phyloP scores from a whole-genome alignment of 1,139 yeast species.

The Kodamaea sp. region DNA sequence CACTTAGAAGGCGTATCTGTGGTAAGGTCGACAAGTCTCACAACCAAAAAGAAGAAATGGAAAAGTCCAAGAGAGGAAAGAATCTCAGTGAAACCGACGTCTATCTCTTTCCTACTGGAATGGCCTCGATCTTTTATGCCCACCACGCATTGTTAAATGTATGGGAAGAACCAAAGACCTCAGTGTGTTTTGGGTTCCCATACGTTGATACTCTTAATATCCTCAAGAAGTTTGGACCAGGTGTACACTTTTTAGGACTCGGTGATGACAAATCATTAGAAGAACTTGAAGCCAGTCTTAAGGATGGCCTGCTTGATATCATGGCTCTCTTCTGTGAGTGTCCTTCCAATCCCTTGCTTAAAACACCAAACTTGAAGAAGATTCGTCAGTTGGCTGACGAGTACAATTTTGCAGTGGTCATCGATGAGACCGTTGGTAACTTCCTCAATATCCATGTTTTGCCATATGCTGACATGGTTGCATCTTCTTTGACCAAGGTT shows the following conservation, averaged over 20 bases:
- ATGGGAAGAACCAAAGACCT: slow-evolving; percentile 47
- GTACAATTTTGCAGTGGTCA: slow-evolving; percentile 73
- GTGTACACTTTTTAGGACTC: slow-evolving; percentile 76
- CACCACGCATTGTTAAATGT: slow-evolving; percentile 62
- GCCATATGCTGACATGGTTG: slow-evolving; percentile 82
- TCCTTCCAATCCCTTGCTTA: slow-evolving; percentile 88
- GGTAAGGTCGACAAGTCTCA: slow-evolving; percentile 57
- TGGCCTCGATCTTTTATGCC: slow-evolving; percentile 87
- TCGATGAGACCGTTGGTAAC: slow-evolving; percentile 95
- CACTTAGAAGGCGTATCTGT: slow-evolving; percentile 74
- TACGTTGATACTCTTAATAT: slow-evolving; percentile 90
- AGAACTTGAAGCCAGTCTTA: slow-evolving; percentile 61
- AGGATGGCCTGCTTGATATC: slow-evolving; percentile 62
- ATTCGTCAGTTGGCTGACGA: slow-evolving; percentile 66
- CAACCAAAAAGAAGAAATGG: slow-evolving; percentile 33
- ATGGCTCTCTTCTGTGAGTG: slow-evolving; percentile 84
- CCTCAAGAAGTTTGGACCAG: slow-evolving; percentile 86
- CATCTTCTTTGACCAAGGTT: slow-evolving; percentile 85
- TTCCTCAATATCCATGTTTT: slow-evolving; percentile 80
- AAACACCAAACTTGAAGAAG: slow-evolving; percentile 72
- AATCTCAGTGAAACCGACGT: slow-evolving; percentile 62
- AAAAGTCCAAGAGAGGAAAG: slow-evolving; percentile 33
- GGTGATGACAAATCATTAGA: slow-evolving; percentile 77
- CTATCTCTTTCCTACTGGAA: slow-evolving; percentile 84
- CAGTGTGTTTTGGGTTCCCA: slow-evolving; percentile 93